Conservation (phyloP, 352 stramenopile species). For the Peronospora tabacina region DNA sequence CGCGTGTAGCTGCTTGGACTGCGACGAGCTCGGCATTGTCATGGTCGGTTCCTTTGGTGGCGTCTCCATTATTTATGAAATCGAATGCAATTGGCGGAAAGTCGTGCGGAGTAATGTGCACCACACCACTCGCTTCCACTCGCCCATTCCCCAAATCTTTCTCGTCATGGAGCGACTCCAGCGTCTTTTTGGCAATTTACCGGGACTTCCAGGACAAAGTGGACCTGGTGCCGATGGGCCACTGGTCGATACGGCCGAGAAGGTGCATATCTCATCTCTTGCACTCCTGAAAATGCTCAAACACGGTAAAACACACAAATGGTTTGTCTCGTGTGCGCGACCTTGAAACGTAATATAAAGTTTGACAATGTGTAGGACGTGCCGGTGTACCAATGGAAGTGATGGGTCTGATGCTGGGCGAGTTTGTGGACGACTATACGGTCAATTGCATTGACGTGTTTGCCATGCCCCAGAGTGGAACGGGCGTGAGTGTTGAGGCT, state of each 20-base stretch:
- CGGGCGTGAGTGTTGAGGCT: conserved; percentile 93
- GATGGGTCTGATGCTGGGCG: conserved; percentile 99
- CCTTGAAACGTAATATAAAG: too few relatives aligned
- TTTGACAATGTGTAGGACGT: conserved; percentile 40
- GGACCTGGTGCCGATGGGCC: conserved; percentile 83
- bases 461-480: conserved; percentile 98
- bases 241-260: conserved; percentile 96
- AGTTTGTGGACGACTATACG: conserved; percentile 99
- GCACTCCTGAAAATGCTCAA: conserved; percentile 99
- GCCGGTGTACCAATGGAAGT: conserved; percentile 99
- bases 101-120: background rate
- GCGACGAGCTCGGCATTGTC: conserved; percentile 13
- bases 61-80: conserved; percentile 46
- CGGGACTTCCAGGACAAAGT: conserved; percentile 60
- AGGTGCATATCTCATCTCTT: conserved; percentile 98
- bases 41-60: conserved; percentile 44
- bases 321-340: too few relatives aligned
- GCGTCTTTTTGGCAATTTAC: conserved; percentile 80
- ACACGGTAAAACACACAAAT: conserved; percentile 64
- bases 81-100: conserved; percentile 2
- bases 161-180: conserved; percentile 73
- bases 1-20: conserved; percentile 52
- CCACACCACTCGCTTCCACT: conserved; percentile 9
- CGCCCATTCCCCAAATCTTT: conserved; percentile 21
- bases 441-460: conserved; percentile 99